phyloP scores from a whole-genome alignment of 768 basidiomycete species.

The Boletus pseudopeckii region DNA sequence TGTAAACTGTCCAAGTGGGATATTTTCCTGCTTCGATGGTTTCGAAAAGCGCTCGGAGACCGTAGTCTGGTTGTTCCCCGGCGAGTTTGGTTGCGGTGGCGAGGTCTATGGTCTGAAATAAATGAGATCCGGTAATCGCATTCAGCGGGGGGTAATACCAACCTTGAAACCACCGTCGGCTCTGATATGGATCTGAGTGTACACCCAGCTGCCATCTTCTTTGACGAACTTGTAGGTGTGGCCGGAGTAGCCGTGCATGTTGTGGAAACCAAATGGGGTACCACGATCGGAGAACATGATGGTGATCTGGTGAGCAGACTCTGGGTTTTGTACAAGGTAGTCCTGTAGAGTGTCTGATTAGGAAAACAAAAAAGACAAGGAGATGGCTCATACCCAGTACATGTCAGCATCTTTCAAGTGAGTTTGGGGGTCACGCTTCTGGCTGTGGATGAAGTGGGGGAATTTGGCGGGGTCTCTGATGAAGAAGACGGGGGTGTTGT shows the following conservation, averaged over 20 bases:
- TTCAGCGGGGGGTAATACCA: background rate
- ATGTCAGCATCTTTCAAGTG: conserved; percentile 84
- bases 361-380: background rate
- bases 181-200: conserved; percentile 82
- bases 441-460: conserved; percentile 92
- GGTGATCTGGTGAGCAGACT: conserved; percentile 85
- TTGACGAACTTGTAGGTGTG: conserved; percentile 91
- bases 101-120: conserved; percentile 61
- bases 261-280: conserved; percentile 85
- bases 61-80: conserved; percentile 82
- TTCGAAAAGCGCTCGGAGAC: conserved; percentile 72
- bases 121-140: background rate
- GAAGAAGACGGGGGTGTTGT: conserved; percentile 92
- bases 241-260: conserved; percentile 90
- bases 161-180: conserved; percentile 83
- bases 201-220: conserved; percentile 77
- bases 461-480: conserved; percentile 86
- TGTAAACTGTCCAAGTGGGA: conserved; percentile 87
- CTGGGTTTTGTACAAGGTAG: conserved; percentile 83
- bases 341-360: conserved; percentile 49
- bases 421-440: conserved; percentile 88
- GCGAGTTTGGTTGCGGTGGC: conserved; percentile 63
- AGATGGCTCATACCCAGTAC: conserved; percentile 61
- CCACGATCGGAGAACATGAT: conserved; percentile 95
- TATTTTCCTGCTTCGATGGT: conserved; percentile 76